Percentiles rank a stretch among this genome's conserved stretches.
Conservation (phyloP, 2,329 filamentous ascomycete genomes). For the Knoxdaviesia capensis region DNA sequence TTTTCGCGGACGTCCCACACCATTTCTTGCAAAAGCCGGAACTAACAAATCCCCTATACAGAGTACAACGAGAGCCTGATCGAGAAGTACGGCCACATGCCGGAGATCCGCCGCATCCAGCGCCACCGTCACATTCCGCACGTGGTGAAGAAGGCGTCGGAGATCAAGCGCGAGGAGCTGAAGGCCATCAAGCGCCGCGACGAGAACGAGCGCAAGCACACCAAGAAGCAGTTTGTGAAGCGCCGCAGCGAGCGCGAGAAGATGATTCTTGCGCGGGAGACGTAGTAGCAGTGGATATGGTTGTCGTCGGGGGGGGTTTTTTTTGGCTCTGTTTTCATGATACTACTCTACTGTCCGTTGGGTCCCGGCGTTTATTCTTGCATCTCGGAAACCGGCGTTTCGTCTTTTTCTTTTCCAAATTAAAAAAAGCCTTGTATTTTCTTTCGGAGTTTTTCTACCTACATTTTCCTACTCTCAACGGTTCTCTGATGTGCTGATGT, state of each 20-base stretch:
- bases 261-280: conserved; percentile 55
- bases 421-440: neutral
- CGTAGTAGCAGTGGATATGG: conserved; percentile 14
- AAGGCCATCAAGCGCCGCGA: conserved; percentile 73
- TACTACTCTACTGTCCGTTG: too few relatives aligned
- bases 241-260: conserved; percentile 73
- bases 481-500: neutral
- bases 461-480: neutral
- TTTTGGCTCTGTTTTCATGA: neutral
- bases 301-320: neutral
- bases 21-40: neutral
- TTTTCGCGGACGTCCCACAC: too few relatives aligned
- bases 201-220: conserved; percentile 87
- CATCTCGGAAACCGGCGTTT: neutral
- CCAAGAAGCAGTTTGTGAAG: conserved; percentile 59
- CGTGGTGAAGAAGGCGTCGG: conserved; percentile 82
- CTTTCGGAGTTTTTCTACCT: conserved; percentile 1
- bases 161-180: conserved; percentile 86
- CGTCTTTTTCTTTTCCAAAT: neutral
- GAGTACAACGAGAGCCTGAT: conserved; percentile 82
- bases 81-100: conserved; percentile 82
- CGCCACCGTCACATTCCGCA: conserved; percentile 82
- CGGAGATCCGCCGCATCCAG: conserved; percentile 78
- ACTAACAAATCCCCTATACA: conserved; percentile 1
- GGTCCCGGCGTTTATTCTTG: neutral